Evolutionary conservation across 345 rosid species (phyloP), one percentile per base, ranked within the genome.

Genomic region (Arabidopsis arenosa): DNA sequence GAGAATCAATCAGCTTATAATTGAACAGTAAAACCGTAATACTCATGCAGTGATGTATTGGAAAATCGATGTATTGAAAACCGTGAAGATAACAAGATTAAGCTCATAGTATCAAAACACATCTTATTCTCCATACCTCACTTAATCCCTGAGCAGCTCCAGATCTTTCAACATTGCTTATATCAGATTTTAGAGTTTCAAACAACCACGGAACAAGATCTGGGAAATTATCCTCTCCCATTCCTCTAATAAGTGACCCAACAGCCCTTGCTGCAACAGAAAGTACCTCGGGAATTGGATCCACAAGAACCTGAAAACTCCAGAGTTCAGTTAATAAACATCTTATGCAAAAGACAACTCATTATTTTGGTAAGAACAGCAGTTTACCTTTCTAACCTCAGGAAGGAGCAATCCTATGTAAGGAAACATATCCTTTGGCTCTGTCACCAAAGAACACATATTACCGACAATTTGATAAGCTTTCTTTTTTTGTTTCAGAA

Each of bases 101-200:
- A 61, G 51, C 28, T n/a, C 51, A 57, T 10, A 21, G 11, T 13
- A 57, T 32, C 15, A 8, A 40, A 63, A 18, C 81, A 55, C 18
- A 66, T 65, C 28, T 58, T 33, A 49, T 23, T 59, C 57, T 66
- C 51, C 77, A 59, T 73, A 95, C 99, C 99, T 95, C 99, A 73
- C 98, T 92, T 84, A 95, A 83, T 54, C 99, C 98, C 85, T 90
- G 98, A 66, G 98, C 97, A 82, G 99, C 99, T 79, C 99, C 99
- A 75, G 93, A 95, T 75, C 97, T 93, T 88, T 95, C 99, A 64
- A 95, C 99, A 78, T 95, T 92, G 86, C 97, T 95, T 70, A 79
- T 80, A 78, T 95, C 99, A 58, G 99, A 90, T 83, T 95, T 95
- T 23, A 95, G 93, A 36, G 99, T 86, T 75, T 92, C 94, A 73